phyloP scores from a whole-genome alignment of 1,284 basidiomycete species.

The Apiotrichum porosum region DNA sequence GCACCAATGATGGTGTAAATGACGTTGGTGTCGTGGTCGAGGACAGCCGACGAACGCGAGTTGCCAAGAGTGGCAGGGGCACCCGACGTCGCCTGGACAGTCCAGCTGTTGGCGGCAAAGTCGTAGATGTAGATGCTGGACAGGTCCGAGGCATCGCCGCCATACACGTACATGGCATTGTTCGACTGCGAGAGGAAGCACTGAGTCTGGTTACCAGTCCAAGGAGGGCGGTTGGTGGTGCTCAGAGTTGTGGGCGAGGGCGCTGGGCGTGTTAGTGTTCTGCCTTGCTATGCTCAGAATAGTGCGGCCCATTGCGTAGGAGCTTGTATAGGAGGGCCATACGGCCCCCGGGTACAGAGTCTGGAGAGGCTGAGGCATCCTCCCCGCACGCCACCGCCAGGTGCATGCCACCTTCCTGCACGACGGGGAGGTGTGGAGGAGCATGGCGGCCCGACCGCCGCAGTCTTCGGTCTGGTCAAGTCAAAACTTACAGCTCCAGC shows the following conservation, averaged over 20 bases:
- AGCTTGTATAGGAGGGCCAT: too few relatives aligned
- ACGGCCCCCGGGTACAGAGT: too few relatives aligned
- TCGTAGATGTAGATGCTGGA: slow-evolving; percentile 51
- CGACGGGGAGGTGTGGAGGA: too few relatives aligned
- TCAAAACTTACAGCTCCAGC: slow-evolving; percentile 43
- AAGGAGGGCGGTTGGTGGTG: slow-evolving; percentile 44
- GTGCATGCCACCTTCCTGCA: neutral
- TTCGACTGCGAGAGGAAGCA: slow-evolving; percentile 47
- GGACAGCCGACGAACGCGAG: slow-evolving; percentile 54
- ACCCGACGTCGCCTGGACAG: slow-evolving; percentile 42
- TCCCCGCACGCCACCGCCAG: too few relatives aligned
- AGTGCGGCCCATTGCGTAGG: too few relatives aligned
- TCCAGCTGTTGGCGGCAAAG: slow-evolving; percentile 45
- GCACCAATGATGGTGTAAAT: slow-evolving; percentile 53
- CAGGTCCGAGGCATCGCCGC: slow-evolving; percentile 63
- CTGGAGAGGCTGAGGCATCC: neutral
- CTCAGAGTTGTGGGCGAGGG: slow-evolving; percentile 31
- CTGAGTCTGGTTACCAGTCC: slow-evolving; percentile 45
- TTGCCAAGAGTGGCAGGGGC: slow-evolving; percentile 33
- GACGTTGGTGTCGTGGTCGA: slow-evolving; percentile 84
- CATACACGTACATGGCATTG: slow-evolving; percentile 67
- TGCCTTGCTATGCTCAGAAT: too few relatives aligned
- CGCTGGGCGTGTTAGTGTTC: slow-evolving; percentile 25
- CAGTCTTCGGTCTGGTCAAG: neutral
- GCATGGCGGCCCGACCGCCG: neutral